Conservation (phyloP, 257 asterid species). For the Fraxinus americana region DNA sequence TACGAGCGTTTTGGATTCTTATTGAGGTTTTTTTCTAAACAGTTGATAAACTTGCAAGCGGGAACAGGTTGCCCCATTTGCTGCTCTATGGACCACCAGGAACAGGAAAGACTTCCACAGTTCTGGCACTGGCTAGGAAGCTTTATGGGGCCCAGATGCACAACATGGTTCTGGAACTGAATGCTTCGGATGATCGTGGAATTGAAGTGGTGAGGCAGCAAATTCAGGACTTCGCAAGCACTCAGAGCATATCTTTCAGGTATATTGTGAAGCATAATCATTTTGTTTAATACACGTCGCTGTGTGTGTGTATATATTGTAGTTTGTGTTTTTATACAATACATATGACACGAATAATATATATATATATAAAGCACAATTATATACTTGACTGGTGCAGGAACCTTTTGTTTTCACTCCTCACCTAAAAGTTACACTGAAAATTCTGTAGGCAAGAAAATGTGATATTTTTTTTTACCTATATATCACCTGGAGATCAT, state of each 20-base stretch:
- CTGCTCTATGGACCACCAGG: slow-evolving; percentile 98
- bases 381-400: not conserved
- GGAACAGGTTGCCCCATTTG: slow-evolving; percentile 87
- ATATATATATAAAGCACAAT: not conserved
- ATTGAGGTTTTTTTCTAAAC: slow-evolving; percentile 29
- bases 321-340: not conserved
- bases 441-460: not conserved
- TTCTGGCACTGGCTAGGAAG: slow-evolving; percentile 90
- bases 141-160: slow-evolving; percentile 80
- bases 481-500: not conserved
- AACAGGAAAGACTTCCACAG: slow-evolving; percentile 95
- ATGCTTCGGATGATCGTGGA: slow-evolving; percentile 98
- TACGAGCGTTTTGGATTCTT: slow-evolving; percentile 9
- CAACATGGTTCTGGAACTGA: slow-evolving; percentile 93
- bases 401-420: not conserved
- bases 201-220: slow-evolving; percentile 96
- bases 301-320: not conserved
- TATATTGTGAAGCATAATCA: slow-evolving; percentile 25
- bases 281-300: not conserved
- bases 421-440: not conserved
- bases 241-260: slow-evolving; percentile 96
- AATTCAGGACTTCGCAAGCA: slow-evolving; percentile 98
- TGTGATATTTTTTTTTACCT: not conserved
- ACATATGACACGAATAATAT: not conserved
- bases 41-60: slow-evolving; percentile 94